Evolutionary conservation across 139 green algal species (phyloP), one percentile per base, ranked within the genome.

Genomic region (Closterium sp.): DNA sequence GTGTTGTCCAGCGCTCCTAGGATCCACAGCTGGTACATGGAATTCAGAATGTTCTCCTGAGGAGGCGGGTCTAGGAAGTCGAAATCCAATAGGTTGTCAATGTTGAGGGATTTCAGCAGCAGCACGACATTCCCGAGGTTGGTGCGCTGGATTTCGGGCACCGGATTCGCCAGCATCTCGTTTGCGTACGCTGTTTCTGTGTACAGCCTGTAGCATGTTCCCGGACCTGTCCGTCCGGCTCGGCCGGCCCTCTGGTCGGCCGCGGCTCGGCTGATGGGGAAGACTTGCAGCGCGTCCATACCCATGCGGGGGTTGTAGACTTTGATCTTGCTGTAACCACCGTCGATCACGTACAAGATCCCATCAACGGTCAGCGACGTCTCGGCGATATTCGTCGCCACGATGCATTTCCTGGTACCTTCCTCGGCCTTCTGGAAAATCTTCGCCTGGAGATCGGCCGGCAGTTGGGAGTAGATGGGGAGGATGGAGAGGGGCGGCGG

Each of bases 231-330:
- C 27, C 98, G 96, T 7, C 98, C 98, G 0, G 98, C 98, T 31
- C 98, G 96, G 9, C 98, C 98, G 5, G 91, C 92, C 13, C 98
- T 95, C 96, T 99, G 98, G 91, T 97, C 97, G 45, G 97, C 97
- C 1, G 96, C 97, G 10, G 98, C 97, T 92, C 97, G 96, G 86
- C 93, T 97, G 90, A 97, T 95, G 27, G 98, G 98, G 92, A 99
- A 99, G 86, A 99, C 97, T 93, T 97, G 94, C 73, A 99, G 95
- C 6, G 97, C 97, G 94, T 99, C 98, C 98, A 99, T 99, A 85
- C 98, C 98, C 96, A 99, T 98, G 89, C 98, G 97, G 13, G 98
- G 97, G 95, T 99, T 99, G 97, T 98, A 99, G 87, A 99, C 97
- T 93, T 98, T 98, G 93, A 98, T 97, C 95, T 99, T 99, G 89